Evolutionary conservation across 139 green algal genomes (phyloP).

Genomic region (Coccomyxa sp.): DNA sequence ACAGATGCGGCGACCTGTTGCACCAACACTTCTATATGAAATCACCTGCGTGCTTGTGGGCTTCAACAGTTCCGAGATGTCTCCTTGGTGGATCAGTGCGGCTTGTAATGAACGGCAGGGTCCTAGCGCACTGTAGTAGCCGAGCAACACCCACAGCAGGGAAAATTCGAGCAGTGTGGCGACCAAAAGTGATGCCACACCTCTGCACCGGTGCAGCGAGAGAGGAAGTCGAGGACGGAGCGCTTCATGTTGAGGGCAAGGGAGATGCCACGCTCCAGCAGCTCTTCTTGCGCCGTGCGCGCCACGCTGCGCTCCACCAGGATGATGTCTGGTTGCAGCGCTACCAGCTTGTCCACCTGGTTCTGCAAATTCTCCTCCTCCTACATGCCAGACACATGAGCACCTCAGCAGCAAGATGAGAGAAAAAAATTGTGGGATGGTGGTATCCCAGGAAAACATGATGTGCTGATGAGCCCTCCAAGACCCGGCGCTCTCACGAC

Average conservation of each 20-base stretch:
- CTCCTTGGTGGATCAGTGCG: too few relatives aligned
- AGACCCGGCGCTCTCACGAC: too few relatives aligned
- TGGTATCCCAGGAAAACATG: too few relatives aligned
- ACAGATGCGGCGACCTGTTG: slow-evolving; percentile 42
- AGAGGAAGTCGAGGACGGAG: slow-evolving; percentile 64
- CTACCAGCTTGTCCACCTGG: slow-evolving; percentile 46
- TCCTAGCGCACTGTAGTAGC: too few relatives aligned
- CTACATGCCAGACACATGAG: slow-evolving; percentile 20
- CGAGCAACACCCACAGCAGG: too few relatives aligned
- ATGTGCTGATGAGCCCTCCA: too few relatives aligned
- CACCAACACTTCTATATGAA: too few relatives aligned
- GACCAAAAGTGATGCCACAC: slow-evolving; percentile 17
- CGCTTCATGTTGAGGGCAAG: slow-evolving; percentile 69
- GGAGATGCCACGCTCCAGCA: slow-evolving; percentile 49
- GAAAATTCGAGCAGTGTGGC: too few relatives aligned
- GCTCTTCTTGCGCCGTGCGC: slow-evolving; percentile 59
- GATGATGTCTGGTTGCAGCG: slow-evolving; percentile 60
- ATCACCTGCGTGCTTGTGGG: too few relatives aligned
- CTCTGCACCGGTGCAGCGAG: slow-evolving; percentile 48
- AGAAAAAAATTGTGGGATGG: background rate
- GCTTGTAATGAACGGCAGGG: too few relatives aligned
- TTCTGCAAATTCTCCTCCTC: slow-evolving; percentile 54
- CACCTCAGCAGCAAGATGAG: background rate
- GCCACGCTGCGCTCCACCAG: slow-evolving; percentile 75
- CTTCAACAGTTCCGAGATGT: too few relatives aligned